A percentile compares a stretch with the other conserved stretches of the same genome.
phyloP scores from a whole-genome alignment of 148 eudicot species.

The Silene uniflora region DNA sequence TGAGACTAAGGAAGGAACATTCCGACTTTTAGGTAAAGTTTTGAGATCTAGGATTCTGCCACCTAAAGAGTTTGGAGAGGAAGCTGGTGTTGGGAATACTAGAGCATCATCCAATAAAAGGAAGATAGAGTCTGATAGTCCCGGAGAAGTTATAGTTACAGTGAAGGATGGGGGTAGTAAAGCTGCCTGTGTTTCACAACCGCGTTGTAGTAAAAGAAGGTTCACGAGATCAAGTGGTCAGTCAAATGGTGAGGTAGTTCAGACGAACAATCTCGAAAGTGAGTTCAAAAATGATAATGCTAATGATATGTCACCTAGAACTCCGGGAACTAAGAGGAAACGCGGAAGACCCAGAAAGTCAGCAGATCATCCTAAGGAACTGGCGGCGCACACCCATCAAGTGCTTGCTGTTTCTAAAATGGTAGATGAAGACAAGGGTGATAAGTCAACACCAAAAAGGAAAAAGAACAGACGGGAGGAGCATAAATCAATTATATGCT shows the following conservation, averaged over 20 bases:
- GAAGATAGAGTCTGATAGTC: slow-evolving; percentile 24
- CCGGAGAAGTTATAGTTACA: slow-evolving; percentile 8
- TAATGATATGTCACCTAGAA: neutral
- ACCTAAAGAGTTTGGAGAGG: slow-evolving; percentile 19
- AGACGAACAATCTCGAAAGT: slow-evolving; percentile 8
- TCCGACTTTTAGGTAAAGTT: slow-evolving; percentile 25
- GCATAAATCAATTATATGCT: slow-evolving; percentile 11
- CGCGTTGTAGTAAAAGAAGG: slow-evolving; percentile 11
- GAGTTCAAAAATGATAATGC: neutral
- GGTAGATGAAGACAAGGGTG: slow-evolving; percentile 14
- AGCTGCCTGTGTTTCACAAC: slow-evolving; percentile 1
- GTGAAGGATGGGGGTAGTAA: slow-evolving; percentile 7
- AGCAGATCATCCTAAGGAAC: slow-evolving; percentile 10
- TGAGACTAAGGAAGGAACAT: slow-evolving; percentile 17
- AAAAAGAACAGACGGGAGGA: slow-evolving; percentile 22
- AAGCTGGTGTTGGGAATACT: slow-evolving; percentile 9
- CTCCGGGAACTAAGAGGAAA: slow-evolving; percentile 18
- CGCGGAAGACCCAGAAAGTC: slow-evolving; percentile 27
- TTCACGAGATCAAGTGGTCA: slow-evolving; percentile 7
- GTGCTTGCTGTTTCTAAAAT: slow-evolving; percentile 14
- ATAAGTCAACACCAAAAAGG: neutral
- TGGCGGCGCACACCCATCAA: neutral
- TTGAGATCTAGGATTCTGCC: slow-evolving; percentile 44
- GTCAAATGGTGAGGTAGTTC: neutral
- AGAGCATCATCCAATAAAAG: slow-evolving; percentile 19